Conservation (phyloP, 768 basidiomycete genomes). For the Hericium erinaceus region DNA sequence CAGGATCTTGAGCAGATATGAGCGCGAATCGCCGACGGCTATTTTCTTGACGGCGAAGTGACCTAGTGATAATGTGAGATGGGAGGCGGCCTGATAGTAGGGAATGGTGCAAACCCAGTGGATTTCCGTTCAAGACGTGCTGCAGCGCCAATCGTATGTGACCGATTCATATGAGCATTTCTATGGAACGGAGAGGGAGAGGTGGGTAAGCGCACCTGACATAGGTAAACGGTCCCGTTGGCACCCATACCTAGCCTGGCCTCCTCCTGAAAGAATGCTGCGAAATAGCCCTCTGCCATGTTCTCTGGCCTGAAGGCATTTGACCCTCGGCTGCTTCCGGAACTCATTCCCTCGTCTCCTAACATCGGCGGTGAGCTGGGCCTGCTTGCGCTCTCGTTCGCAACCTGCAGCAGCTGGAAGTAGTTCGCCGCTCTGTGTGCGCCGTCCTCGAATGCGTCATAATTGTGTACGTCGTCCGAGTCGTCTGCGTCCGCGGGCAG, state of each 20-base stretch:
- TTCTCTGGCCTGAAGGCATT: slow-evolving; percentile 51
- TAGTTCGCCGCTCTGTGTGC: slow-evolving; percentile 59
- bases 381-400: slow-evolving; percentile 54
- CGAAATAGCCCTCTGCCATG: slow-evolving; percentile 91
- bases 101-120: slow-evolving; percentile 47
- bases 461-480: slow-evolving; percentile 21
- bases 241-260: slow-evolving; percentile 90
- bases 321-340: background rate
- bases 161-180: background rate
- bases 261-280: slow-evolving; percentile 88
- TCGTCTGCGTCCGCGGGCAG: slow-evolving; percentile 30
- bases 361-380: slow-evolving; percentile 38
- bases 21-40: slow-evolving; percentile 84
- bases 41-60: slow-evolving; percentile 96
- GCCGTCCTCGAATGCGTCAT: slow-evolving; percentile 19
- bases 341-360: background rate
- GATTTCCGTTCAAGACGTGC: slow-evolving; percentile 84
- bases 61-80: slow-evolving; percentile 28
- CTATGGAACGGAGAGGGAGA: background rate
- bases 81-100: background rate
- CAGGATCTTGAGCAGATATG: slow-evolving; percentile 74
- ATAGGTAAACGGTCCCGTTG: slow-evolving; percentile 83
- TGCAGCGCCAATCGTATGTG: slow-evolving; percentile 21
- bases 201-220: slow-evolving; percentile 46
- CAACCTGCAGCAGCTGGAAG: slow-evolving; percentile 66